phyloP scores from a whole-genome alignment of 768 basidiomycete genomes.

The Lactarius akahatsu region DNA sequence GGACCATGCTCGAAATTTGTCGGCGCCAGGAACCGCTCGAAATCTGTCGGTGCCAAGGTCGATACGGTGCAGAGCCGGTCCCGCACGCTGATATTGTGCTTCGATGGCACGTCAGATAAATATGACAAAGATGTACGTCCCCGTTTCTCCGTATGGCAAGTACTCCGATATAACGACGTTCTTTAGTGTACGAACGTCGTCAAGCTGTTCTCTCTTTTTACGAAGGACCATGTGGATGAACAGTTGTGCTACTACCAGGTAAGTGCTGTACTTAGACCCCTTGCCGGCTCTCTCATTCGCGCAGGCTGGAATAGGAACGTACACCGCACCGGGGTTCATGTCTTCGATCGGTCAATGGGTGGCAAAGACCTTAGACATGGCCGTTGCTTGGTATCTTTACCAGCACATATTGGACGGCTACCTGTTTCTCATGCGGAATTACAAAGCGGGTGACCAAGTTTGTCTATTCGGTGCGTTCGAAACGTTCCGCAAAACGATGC shows the following conservation, averaged over 20 bases:
- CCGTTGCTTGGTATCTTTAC: slow-evolving; percentile 74
- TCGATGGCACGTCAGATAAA: slow-evolving; percentile 21
- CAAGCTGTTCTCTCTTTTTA: slow-evolving; percentile 38
- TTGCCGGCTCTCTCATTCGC: neutral
- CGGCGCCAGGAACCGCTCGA: too few species aligned
- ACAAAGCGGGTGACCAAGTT: slow-evolving; percentile 63
- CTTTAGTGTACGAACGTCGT: slow-evolving; percentile 43
- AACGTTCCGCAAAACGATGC: neutral
- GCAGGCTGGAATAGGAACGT: neutral
- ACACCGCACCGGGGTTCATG: slow-evolving; percentile 61
- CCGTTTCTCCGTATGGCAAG: neutral
- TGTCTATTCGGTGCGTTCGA: slow-evolving; percentile 62
- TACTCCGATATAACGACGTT: neutral
- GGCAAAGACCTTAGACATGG: slow-evolving; percentile 63
- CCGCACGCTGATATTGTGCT: slow-evolving; percentile 22
- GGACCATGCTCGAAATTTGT: neutral
- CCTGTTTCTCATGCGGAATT: slow-evolving; percentile 75
- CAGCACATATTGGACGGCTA: slow-evolving; percentile 75
- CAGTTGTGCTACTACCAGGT: slow-evolving; percentile 68
- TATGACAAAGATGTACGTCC: slow-evolving; percentile 11
- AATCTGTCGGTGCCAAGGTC: too few species aligned
- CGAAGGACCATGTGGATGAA: slow-evolving; percentile 37
- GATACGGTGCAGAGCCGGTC: neutral
- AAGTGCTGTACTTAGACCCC: slow-evolving; percentile 6
- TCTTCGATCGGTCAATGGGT: slow-evolving; percentile 54